phyloP scores from a whole-genome alignment of 2,329 filamentous ascomycete genomes.

The Aspergillus sp. region DNA sequence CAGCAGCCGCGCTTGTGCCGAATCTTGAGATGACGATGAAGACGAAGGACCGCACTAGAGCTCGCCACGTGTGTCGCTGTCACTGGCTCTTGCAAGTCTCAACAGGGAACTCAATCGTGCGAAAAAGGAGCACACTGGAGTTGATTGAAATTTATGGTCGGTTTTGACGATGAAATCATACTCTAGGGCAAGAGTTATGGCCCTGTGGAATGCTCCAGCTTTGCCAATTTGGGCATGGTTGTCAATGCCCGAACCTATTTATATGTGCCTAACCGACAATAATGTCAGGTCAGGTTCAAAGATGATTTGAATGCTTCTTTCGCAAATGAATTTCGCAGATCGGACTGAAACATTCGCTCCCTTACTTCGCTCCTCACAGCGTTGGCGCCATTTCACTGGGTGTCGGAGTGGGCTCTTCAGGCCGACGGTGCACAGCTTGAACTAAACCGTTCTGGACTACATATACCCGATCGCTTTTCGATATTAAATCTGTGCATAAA shows the following conservation, averaged over 20 bases:
- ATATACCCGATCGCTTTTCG: background rate
- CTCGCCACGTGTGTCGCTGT: slow-evolving; percentile 11
- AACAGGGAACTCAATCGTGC: slow-evolving; percentile 1
- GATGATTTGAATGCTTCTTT: slow-evolving; percentile 7
- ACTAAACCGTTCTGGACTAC: background rate
- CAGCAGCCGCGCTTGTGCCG: slow-evolving; percentile 8
- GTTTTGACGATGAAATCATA: background rate
- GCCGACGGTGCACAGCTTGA: background rate
- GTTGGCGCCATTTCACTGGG: background rate
- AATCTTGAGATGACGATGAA: slow-evolving; percentile 7
- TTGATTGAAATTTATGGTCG: slow-evolving; percentile 1
- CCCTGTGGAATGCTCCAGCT: slow-evolving; percentile 5
- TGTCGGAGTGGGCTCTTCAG: background rate
- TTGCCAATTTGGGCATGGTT: slow-evolving; percentile 8
- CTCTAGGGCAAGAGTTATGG: background rate
- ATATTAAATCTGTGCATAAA: background rate
- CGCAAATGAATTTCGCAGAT: slow-evolving; percentile 1
- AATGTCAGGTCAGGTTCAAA: background rate
- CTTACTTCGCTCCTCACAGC: background rate
- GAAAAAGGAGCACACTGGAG: background rate
- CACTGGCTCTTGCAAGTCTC: slow-evolving; percentile 4
- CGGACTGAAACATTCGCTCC: background rate
- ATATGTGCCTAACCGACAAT: slow-evolving; percentile 7
- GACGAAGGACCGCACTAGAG: slow-evolving; percentile 6
- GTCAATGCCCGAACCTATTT: slow-evolving; percentile 10